Percentiles rank a stretch among this genome's conserved stretches.
Conservation (phyloP, 345 rosid genomes). For the Microthlaspi erraticum region DNA sequence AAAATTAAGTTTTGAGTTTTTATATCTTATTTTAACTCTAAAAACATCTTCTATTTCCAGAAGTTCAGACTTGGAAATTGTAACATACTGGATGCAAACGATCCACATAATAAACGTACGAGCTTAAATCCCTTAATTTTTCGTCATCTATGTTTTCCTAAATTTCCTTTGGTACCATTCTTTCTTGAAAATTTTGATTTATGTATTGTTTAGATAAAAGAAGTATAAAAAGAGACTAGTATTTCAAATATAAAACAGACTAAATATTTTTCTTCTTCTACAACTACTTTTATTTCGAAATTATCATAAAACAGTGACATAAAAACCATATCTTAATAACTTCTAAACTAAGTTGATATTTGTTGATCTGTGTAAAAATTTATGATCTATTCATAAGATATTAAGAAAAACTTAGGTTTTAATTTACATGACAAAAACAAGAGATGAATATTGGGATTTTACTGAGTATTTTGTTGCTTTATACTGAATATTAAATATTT, state of each 20-base stretch:
- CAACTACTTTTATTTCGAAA: neutral
- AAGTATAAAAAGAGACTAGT: neutral
- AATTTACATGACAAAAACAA: neutral
- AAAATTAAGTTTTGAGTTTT: neutral
- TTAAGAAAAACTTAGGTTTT: neutral
- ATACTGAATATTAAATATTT: neutral
- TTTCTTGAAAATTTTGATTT: neutral
- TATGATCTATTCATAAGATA: neutral
- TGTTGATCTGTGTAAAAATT: neutral
- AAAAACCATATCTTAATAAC: neutral
- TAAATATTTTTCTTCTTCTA: neutral
- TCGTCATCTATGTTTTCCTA: neutral
- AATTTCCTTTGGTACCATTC: neutral
- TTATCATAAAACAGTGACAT: neutral
- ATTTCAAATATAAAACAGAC: neutral
- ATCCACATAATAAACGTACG: conserved; percentile 29
- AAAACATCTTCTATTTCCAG: conserved; percentile 25
- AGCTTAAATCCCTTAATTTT: neutral
- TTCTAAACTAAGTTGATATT: neutral
- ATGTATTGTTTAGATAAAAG: neutral
- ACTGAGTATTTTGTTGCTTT: neutral
- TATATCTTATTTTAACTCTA: neutral
- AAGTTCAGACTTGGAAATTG: conserved; percentile 43
- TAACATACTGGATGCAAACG: conserved; percentile 14
- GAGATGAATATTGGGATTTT: neutral